Evolutionary conservation across 495 filamentous ascomycete genomes (phyloP).

Genomic region (Evansstolkia leycettana): DNA sequence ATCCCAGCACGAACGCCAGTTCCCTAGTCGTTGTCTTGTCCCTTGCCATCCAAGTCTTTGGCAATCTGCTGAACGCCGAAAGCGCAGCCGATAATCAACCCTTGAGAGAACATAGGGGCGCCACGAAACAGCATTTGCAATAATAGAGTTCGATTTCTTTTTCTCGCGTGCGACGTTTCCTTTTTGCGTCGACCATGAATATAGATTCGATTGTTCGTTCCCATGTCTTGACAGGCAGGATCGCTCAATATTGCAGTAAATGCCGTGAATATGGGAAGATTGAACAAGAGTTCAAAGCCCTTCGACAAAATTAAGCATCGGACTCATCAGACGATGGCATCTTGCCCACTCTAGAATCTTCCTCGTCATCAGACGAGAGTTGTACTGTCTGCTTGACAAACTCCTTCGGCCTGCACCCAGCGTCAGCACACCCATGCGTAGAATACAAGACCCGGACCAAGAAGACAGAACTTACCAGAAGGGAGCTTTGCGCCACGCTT

Average conservation of each 20-base stretch:
- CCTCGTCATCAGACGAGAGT: slow-evolving; percentile 38
- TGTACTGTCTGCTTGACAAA: slow-evolving; percentile 48
- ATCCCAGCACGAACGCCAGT: slow-evolving; percentile 75
- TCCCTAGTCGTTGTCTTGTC: slow-evolving; percentile 64
- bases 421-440: slow-evolving; percentile 6
- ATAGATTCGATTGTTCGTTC: no score
- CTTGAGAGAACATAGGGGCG: no score
- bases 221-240: no score
- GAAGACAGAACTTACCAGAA: slow-evolving; percentile 57
- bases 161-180: no score
- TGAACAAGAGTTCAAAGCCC: no score
- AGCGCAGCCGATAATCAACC: background rate
- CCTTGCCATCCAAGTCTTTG: slow-evolving; percentile 50
- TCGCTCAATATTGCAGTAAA: background rate
- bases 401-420: slow-evolving; percentile 57
- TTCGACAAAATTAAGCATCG: slow-evolving; percentile 18
- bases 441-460: background rate
- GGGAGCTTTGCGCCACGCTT: slow-evolving; percentile 74
- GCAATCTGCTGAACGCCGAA: slow-evolving; percentile 18
- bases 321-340: slow-evolving; percentile 66
- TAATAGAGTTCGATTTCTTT: no score
- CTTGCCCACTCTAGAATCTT: slow-evolving; percentile 66
- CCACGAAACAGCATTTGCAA: no score
- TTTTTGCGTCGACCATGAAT: no score
- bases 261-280: no score